These are phyloP conservation scores for Taiozyma sp. DNA, from an alignment of 1,139 yeast species.

Conservation along the genomic window DNA sequence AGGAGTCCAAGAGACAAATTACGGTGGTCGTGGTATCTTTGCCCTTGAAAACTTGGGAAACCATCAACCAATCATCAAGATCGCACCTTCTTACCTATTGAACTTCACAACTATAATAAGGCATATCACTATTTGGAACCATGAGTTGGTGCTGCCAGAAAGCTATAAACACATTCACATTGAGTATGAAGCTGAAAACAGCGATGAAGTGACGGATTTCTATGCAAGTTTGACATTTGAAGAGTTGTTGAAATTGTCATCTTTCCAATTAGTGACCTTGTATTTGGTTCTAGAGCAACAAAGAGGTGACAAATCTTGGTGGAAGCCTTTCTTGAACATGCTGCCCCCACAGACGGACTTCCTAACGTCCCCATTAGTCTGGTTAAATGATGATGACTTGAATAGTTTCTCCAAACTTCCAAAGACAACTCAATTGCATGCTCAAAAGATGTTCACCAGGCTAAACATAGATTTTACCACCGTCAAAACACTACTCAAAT, in stretches of 20 bases:
- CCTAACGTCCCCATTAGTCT: constrained; percentile 42
- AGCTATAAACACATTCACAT: constrained; percentile 19
- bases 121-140: constrained; percentile 34
- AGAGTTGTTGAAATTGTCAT: constrained; percentile 22
- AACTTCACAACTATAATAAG: constrained; percentile 51
- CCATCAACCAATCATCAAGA: constrained; percentile 43
- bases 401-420: constrained; percentile 37
- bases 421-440: constrained; percentile 29
- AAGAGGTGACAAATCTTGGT: constrained; percentile 37
- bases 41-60: constrained; percentile 32
- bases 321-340: constrained; percentile 59
- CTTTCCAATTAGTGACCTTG: constrained; percentile 27
- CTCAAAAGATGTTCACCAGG: constrained; percentile 32
- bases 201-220: constrained; percentile 24
- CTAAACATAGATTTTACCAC: constrained; percentile 35
- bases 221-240: constrained; percentile 23
- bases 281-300: constrained; percentile 10
- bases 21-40: constrained; percentile 62
- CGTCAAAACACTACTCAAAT: constrained; percentile 23
- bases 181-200: constrained; percentile 17
- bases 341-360: constrained; percentile 50
- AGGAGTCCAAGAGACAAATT: constrained; percentile 27
- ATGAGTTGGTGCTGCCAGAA: constrained; percentile 23
- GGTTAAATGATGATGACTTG: constrained; percentile 33
- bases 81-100: constrained; percentile 55